Conservation (phyloP, 148 eudicot species). For the Vaccinium darrowii region DNA sequence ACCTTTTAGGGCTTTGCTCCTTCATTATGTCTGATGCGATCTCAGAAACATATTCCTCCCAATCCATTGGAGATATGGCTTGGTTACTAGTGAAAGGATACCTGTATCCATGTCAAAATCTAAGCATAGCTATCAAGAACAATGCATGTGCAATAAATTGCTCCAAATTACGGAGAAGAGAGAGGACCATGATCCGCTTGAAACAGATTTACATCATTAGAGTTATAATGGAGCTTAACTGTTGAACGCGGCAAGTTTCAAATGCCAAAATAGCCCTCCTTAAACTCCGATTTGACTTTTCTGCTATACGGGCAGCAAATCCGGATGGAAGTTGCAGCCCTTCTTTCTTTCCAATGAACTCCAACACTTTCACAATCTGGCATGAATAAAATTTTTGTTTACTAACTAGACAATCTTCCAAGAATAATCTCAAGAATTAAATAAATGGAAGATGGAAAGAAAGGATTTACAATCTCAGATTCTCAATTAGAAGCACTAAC, state of each 20-base stretch:
- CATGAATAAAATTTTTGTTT: conserved; percentile 17
- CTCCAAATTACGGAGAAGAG: background rate
- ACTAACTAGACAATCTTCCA: background rate
- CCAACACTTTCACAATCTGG: conserved; percentile 83
- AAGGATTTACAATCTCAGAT: background rate
- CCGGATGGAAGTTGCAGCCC: conserved; percentile 71
- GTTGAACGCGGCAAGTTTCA: conserved; percentile 94
- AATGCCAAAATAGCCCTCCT: conserved; percentile 83
- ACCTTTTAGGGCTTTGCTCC: conserved; percentile 99
- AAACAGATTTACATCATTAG: background rate
- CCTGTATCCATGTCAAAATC: conserved; percentile 38
- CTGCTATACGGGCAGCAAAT: conserved; percentile 78
- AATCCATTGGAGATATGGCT: conserved; percentile 85
- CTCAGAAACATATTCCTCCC: conserved; percentile 89
- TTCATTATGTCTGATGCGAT: conserved; percentile 90
- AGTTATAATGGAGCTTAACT: conserved; percentile 46
- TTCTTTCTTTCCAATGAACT: conserved; percentile 87
- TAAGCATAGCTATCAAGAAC: background rate
- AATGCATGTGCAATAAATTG: background rate
- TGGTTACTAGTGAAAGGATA: conserved; percentile 84
- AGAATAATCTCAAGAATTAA: background rate
- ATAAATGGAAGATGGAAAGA: background rate
- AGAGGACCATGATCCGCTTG: background rate
- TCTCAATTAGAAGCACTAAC: background rate
- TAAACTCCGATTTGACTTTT: conserved; percentile 80